Evolutionary conservation across 768 basidiomycete genomes (phyloP).

Genomic region (Russula foetens): DNA sequence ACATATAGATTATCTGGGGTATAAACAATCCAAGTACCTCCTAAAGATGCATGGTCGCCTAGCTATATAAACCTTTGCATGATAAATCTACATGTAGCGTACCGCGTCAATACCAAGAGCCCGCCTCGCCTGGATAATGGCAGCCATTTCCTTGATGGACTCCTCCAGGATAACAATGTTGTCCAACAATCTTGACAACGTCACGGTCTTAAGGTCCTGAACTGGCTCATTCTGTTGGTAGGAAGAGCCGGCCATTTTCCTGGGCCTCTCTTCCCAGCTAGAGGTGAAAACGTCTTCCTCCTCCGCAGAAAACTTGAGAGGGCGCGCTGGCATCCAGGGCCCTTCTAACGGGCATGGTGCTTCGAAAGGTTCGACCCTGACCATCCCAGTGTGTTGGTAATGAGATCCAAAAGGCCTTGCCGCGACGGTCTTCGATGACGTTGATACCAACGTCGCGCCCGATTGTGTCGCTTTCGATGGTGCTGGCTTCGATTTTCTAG

Average conservation of each 20-base stretch:
- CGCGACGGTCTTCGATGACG: conserved; percentile 41
- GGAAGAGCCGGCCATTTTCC: conserved; percentile 13
- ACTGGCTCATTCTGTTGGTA: conserved; percentile 25
- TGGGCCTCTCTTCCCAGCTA: conserved; percentile 36
- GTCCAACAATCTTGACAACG: conserved; percentile 79
- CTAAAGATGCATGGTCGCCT: not conserved
- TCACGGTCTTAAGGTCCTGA: conserved; percentile 39
- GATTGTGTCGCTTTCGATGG: conserved; percentile 25
- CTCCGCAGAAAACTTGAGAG: conserved; percentile 43
- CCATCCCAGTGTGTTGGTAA: conserved; percentile 68
- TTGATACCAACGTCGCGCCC: conserved; percentile 32
- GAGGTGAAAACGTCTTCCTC: conserved; percentile 68
- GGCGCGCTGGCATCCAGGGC: conserved; percentile 54
- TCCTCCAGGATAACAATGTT: conserved; percentile 95
- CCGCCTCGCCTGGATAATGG: conserved; percentile 75
- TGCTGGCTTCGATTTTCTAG: conserved; percentile 53
- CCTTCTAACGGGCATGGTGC: conserved; percentile 51
- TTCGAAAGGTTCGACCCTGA: conserved; percentile 62
- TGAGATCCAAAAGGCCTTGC: conserved; percentile 80
- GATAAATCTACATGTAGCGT: conserved; percentile 48
- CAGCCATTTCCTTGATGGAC: conserved; percentile 85
- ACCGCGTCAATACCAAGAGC: conserved; percentile 79
- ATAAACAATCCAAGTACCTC: not conserved
- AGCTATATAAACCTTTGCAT: not conserved
- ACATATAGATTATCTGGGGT: not conserved